Evolutionary conservation across 805 yeast species (phyloP).

Genomic region (Starmera pachycereana): DNA sequence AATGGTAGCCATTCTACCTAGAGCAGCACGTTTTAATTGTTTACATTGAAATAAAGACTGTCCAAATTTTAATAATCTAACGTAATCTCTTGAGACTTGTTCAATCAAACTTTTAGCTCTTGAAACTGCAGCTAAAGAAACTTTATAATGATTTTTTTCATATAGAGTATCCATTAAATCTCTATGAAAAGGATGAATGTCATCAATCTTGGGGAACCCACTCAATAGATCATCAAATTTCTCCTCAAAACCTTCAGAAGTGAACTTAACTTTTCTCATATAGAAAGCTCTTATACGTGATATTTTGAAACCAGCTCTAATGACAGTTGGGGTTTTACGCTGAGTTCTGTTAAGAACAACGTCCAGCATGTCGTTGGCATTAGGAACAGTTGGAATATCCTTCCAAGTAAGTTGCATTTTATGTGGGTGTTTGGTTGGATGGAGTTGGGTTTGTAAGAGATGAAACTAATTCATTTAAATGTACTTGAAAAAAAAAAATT

Average conservation of each 20-base stretch:
- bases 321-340: constrained; percentile 98
- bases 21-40: constrained; percentile 95
- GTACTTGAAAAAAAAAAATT: background rate
- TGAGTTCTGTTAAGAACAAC: constrained; percentile 95
- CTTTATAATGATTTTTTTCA: constrained; percentile 97
- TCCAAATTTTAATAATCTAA: constrained; percentile 89
- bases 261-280: constrained; percentile 95
- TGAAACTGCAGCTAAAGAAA: constrained; percentile 88
- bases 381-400: constrained; percentile 93
- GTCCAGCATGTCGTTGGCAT: constrained; percentile 87
- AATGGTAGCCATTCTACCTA: constrained; percentile 99
- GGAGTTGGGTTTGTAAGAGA: background rate
- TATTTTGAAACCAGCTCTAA: constrained; percentile 92
- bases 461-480: background rate
- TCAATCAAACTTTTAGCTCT: constrained; percentile 91
- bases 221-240: constrained; percentile 76
- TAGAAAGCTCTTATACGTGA: constrained; percentile 94
- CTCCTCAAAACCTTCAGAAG: constrained; percentile 93
- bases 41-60: constrained; percentile 98
- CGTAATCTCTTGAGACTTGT: constrained; percentile 93
- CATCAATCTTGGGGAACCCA: constrained; percentile 94
- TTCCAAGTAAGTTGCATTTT: constrained; percentile 96
- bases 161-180: constrained; percentile 96
- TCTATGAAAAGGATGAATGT: constrained; percentile 96
- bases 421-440: background rate